A percentile compares a stretch with the other conserved stretches of the same genome.
These are phyloP conservation scores for Microcos paniculata DNA, from an alignment of 345 rosid genomes.

Conservation along the genomic window DNA sequence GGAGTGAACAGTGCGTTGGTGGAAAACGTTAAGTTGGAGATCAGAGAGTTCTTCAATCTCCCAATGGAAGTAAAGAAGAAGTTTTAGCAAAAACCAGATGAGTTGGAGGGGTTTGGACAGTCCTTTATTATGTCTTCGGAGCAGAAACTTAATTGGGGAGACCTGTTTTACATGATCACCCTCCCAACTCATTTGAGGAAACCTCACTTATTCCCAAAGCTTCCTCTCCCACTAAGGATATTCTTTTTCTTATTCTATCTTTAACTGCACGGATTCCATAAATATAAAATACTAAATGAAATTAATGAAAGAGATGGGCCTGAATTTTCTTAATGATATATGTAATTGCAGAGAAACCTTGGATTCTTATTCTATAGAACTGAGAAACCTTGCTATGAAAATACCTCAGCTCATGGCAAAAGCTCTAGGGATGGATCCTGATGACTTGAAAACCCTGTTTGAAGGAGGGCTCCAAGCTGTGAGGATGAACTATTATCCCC, in stretches of 20 bases:
- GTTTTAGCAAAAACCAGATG: conserved; percentile 5
- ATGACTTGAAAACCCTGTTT: conserved; percentile 39
- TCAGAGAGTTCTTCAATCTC: background rate
- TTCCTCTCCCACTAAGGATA: conserved; percentile 35
- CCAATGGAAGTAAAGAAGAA: conserved; percentile 3
- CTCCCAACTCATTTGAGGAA: conserved; percentile 32
- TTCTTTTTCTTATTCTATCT: no score
- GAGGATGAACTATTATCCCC: conserved; percentile 69
- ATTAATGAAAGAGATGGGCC: background rate
- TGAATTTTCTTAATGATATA: no score
- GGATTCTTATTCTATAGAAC: conserved; percentile 41
- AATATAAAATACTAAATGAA: background rate
- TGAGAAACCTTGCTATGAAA: conserved; percentile 33
- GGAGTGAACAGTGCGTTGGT: conserved; percentile 13
- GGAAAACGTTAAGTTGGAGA: conserved; percentile 7
- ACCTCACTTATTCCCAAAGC: conserved; percentile 34
- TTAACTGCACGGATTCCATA: background rate
- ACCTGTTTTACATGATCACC: conserved; percentile 34
- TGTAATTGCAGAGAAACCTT: conserved; percentile 37
- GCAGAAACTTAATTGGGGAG: conserved; percentile 46
- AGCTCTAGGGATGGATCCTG: conserved; percentile 42
- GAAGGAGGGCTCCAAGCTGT: conserved; percentile 37
- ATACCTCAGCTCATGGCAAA: conserved; percentile 39
- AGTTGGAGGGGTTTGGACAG: background rate
- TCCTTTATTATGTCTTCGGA: conserved; percentile 25